Base-by-base conservation (phyloP, 2,329 filamentous ascomycete genomes). In the Lachnellula suecica region DNA sequence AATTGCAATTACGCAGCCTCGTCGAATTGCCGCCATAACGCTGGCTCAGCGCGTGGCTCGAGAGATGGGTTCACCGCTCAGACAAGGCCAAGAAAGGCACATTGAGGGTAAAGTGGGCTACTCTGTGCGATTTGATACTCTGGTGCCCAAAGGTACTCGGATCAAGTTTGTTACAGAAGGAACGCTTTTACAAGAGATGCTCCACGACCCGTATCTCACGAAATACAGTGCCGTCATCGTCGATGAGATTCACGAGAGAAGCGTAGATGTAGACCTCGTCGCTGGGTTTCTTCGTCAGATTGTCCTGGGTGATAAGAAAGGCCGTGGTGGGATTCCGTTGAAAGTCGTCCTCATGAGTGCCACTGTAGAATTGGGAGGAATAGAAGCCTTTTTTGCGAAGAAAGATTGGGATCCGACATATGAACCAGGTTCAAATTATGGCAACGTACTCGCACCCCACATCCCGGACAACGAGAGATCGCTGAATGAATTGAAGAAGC, bases 261-360 rank as follows among this genome's bases (percentile, higher is more conserved):
- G 92, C 60, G 83, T 97, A 20, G 95, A 97, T 67, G 93, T 97
- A 7, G 94, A 99, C 72, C 73, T 99, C 23, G 78, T 97, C 9
- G 77, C 95, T 23, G 94, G 94, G 0, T 97, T 99, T 59, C 68
- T 99, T 56, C 89, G 89, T 66, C 87, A 88, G 55, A 81, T 97
- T 43, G 73, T 94, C 1, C 74, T 77, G 1, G 76, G 79, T 2
- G 77, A 84, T 50, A 79, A 82, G 34, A 76, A 81, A 41, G 84
- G 84, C 6, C 82, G 88, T 4, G 84, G 86, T 7, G 88, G 88
- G 4, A 74, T 87, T 25, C 85, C 88, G 1, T 74, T 99, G 51
- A 97, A 96, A 69, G 84, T 97, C 3, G 82, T 96, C 29, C 83
- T 97, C 66, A 99, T 99, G 94, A 97, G 92, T 78, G 94, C 94